Conservation (phyloP, 2,329 filamentous ascomycete species). For the Alternaria infectoria region DNA sequence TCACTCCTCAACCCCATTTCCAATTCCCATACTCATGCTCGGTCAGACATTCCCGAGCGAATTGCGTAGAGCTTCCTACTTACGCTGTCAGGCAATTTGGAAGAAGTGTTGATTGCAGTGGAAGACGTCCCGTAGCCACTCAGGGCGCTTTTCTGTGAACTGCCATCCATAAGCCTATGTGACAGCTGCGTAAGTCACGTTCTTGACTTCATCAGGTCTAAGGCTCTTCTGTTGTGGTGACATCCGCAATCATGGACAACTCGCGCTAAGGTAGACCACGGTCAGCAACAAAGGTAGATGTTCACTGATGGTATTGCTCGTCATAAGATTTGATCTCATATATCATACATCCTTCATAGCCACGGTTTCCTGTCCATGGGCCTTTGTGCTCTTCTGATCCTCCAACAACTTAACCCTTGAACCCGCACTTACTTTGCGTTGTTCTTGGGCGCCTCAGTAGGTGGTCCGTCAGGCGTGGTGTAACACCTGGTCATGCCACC, state of each 20-base stretch:
- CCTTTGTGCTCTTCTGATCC: neutral
- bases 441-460: conserved; percentile 61
- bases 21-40: neutral
- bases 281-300: neutral
- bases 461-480: conserved; percentile 66
- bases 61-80: neutral
- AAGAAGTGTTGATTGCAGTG: conserved; percentile 11
- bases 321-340: neutral
- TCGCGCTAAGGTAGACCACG: neutral
- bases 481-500: conserved; percentile 95
- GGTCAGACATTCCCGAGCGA: conserved; percentile 4
- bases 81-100: conserved; percentile 9
- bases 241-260: neutral
- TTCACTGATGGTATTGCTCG: neutral
- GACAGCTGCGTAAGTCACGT: neutral
- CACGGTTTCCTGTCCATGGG: neutral
- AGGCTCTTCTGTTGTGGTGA: no score
- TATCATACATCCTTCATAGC: neutral
- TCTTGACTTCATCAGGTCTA: neutral
- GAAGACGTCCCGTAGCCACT: conserved; percentile 16
- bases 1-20: neutral
- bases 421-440: conserved; percentile 34
- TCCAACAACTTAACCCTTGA: neutral
- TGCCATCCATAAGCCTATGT: neutral
- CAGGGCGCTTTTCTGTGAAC: neutral